Evolutionary conservation across 2,329 filamentous ascomycete genomes (phyloP).

Genomic region (Taxawa tesnikishii): DNA sequence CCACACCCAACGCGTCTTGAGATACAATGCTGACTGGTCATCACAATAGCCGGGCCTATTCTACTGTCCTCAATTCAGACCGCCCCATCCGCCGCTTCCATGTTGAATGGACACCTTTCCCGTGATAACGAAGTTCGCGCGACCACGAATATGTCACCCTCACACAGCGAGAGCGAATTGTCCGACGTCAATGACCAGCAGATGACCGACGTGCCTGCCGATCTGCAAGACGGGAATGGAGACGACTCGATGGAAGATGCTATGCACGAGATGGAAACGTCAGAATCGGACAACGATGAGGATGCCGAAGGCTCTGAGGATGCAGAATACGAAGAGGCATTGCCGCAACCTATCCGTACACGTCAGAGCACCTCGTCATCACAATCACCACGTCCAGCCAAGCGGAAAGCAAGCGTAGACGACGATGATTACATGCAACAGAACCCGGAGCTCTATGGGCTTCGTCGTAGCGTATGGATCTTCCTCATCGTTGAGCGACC

Average conservation of each 20-base stretch:
- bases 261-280: conserved; percentile 30
- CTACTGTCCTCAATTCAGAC: conserved; percentile 49
- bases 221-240: conserved; percentile 25
- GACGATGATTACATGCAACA: conserved; percentile 75
- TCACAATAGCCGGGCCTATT: conserved; percentile 45
- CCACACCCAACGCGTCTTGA: conserved; percentile 14
- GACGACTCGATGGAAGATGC: conserved; percentile 25
- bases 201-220: conserved; percentile 27
- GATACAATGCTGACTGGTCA: conserved; percentile 29
- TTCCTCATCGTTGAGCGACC: conserved; percentile 6
- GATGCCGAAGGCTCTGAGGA: conserved; percentile 41
- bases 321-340: conserved; percentile 59
- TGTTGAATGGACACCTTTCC: conserved; percentile 55
- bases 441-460: conserved; percentile 88
- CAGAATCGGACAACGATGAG: conserved; percentile 35
- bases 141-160: conserved; percentile 31
- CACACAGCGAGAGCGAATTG: conserved; percentile 61
- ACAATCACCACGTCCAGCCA: conserved; percentile 53
- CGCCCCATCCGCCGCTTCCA: conserved; percentile 34
- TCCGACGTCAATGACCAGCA: conserved; percentile 55
- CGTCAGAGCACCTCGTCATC: conserved; percentile 32
- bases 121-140: conserved; percentile 37
- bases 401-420: conserved; percentile 53
- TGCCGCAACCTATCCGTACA: conserved; percentile 22
- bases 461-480: conserved; percentile 73